Evolutionary conservation across 805 yeast genomes (phyloP).

Genomic region (Starmerella stigmatis): DNA sequence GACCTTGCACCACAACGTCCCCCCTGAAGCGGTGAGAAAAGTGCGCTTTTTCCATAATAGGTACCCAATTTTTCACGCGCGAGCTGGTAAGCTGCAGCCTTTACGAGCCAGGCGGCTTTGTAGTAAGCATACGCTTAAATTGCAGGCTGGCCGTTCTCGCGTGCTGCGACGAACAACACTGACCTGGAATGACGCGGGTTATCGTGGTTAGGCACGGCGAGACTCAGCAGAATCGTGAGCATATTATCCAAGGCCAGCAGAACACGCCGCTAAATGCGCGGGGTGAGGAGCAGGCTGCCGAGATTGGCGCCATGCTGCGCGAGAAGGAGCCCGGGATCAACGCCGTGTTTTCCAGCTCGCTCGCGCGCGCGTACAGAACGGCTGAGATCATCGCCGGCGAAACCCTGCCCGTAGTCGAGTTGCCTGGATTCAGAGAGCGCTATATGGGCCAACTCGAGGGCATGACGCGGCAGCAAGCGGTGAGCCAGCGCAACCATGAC

Average conservation of each 20-base stretch:
- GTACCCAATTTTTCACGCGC: no score
- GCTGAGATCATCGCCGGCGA: slow-evolving; percentile 20
- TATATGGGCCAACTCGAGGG: slow-evolving; percentile 24
- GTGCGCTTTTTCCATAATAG: no score
- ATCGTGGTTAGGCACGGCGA: slow-evolving; percentile 25
- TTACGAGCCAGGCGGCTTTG: no score
- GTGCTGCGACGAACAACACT: no score
- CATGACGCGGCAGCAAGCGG: slow-evolving; percentile 17
- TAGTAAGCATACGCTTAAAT: no score
- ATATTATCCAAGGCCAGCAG: slow-evolving; percentile 23
- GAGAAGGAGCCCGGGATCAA: slow-evolving; percentile 16
- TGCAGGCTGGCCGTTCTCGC: no score
- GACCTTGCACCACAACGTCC: no score
- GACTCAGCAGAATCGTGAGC: slow-evolving; percentile 21
- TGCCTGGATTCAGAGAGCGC: slow-evolving; percentile 21
- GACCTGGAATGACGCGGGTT: slow-evolving; percentile 20
- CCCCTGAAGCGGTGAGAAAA: no score
- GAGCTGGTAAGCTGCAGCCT: no score
- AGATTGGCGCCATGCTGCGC: slow-evolving; percentile 12
- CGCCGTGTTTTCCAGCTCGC: slow-evolving; percentile 21
- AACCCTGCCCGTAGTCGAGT: not conserved
- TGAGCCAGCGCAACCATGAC: slow-evolving; percentile 7
- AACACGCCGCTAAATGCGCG: slow-evolving; percentile 22
- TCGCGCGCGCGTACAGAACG: slow-evolving; percentile 22
- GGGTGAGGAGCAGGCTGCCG: slow-evolving; percentile 23